Evolutionary conservation across 73 alveolate genomes (phyloP).

Genomic region (Tetrahymena borealis): DNA sequence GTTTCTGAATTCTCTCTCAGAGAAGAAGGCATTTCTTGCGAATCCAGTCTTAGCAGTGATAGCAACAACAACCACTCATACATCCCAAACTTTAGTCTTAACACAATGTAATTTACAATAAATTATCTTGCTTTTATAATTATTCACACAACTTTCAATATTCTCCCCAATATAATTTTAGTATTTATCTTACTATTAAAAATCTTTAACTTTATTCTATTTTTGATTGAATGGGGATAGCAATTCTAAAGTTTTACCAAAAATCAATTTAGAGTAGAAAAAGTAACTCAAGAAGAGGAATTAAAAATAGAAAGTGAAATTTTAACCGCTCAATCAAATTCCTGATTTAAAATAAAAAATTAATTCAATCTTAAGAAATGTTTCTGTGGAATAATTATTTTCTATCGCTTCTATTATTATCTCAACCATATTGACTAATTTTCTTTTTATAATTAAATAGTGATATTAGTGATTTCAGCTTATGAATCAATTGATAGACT

Average conservation of each 20-base stretch:
- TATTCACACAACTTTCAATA: neutral
- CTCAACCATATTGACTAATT: neutral
- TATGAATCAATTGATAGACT: neutral
- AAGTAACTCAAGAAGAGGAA: neutral
- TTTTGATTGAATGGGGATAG: neutral
- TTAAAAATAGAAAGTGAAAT: neutral
- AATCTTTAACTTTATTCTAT: neutral
- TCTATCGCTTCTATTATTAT: neutral
- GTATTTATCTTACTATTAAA: neutral
- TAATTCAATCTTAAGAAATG: no score
- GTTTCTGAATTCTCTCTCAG: neutral
- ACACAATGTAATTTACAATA: neutral
- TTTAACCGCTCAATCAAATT: neutral
- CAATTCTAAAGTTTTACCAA: neutral
- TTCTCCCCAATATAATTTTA: neutral
- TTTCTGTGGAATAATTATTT: neutral
- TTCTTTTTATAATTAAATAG: neutral
- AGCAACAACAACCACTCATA: neutral
- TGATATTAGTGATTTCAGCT: conserved; percentile 1
- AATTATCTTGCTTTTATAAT: neutral
- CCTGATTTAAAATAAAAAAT: no score
- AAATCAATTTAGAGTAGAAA: neutral
- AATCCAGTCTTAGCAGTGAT: neutral
- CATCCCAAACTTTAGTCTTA: neutral
- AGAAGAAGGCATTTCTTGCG: neutral